These are phyloP conservation scores for Liriodendron chinense DNA, from an alignment of 164 flowering plant species.

Conservation along the genomic window DNA sequence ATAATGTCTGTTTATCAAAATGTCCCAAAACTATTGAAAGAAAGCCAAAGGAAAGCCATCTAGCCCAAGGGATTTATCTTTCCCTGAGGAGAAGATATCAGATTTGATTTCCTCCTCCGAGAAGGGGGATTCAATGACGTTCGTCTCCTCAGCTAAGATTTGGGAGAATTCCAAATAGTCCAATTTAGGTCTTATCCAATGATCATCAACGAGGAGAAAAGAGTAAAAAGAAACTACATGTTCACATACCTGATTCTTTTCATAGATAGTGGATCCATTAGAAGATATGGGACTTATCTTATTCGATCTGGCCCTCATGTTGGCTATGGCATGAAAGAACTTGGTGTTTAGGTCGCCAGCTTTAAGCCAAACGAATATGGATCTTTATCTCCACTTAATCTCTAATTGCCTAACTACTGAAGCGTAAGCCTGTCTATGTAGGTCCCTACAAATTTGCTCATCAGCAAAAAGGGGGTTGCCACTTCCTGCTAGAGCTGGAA, in stretches of 20 bases:
- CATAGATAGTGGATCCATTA: neutral
- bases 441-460: neutral
- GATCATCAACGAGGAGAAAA: neutral
- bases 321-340: neutral
- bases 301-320: neutral
- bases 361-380: neutral
- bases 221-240: neutral
- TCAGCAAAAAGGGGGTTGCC: neutral
- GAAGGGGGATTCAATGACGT: neutral
- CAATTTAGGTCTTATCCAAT: no score
- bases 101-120: neutral
- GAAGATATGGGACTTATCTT: neutral
- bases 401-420: neutral
- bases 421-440: neutral
- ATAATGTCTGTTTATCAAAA: neutral
- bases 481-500: neutral
- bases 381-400: slow-evolving; percentile 4
- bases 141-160: neutral
- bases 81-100: neutral
- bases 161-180: neutral
- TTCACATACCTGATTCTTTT: neutral
- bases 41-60: neutral
- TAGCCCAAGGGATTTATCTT: neutral
- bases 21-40: neutral
- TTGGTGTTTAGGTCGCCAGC: neutral